These are phyloP conservation scores for Aspergillus clavatus DNA, from an alignment of 2,329 filamentous ascomycete species.

Conservation along the genomic window DNA sequence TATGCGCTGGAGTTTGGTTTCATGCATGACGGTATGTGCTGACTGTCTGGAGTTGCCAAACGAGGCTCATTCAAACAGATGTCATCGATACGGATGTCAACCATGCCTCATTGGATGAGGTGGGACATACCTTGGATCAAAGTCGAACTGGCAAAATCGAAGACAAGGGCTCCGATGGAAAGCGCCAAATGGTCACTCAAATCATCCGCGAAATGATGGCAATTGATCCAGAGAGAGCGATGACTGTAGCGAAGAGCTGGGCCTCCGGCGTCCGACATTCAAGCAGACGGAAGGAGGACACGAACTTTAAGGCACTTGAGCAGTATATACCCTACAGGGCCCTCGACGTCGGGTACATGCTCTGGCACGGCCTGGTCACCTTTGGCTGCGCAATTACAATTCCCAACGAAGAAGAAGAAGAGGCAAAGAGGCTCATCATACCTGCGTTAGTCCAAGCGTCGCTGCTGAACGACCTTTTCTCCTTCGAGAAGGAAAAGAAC, in stretches of 20 bases:
- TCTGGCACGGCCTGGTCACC: slow-evolving; percentile 34
- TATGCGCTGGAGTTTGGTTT: slow-evolving; percentile 43
- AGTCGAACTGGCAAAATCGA: slow-evolving; percentile 1
- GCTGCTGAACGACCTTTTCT: slow-evolving; percentile 40
- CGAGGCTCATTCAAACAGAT: neutral
- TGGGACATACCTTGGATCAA: neutral
- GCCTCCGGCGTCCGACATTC: slow-evolving; percentile 1
- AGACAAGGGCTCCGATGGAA: slow-evolving; percentile 8
- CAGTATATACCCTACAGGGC: slow-evolving; percentile 26
- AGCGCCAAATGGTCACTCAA: slow-evolving; percentile 16
- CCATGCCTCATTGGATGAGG: neutral
- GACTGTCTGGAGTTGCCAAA: neutral
- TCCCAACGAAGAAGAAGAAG: slow-evolving; percentile 31
- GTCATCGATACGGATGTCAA: neutral
- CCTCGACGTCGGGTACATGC: slow-evolving; percentile 27
- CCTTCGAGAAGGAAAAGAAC: slow-evolving; percentile 34
- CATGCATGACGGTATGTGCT: slow-evolving; percentile 33
- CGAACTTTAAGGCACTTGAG: slow-evolving; percentile 19
- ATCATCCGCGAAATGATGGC: slow-evolving; percentile 25
- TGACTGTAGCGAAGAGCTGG: slow-evolving; percentile 25
- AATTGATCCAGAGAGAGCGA: slow-evolving; percentile 20
- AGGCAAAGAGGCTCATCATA: slow-evolving; percentile 23
- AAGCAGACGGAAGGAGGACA: slow-evolving; percentile 4
- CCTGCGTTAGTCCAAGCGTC: slow-evolving; percentile 28
- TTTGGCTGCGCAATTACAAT: slow-evolving; percentile 38